These are phyloP conservation scores for Colletotrichum eleusines DNA, from an alignment of 2,329 filamentous ascomycete genomes.

Conservation along the genomic window DNA sequence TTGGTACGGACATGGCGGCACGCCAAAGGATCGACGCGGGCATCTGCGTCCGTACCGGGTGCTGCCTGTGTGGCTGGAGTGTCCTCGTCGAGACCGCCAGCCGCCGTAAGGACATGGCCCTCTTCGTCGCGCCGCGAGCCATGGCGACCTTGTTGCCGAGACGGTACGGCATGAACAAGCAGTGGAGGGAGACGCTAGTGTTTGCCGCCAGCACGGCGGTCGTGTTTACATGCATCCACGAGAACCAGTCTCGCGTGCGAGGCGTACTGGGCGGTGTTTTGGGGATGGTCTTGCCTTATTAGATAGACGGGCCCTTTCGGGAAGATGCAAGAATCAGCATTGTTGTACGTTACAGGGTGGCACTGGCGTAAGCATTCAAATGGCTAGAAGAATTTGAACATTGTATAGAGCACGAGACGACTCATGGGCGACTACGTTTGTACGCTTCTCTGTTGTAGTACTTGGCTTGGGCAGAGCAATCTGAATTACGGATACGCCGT, in stretches of 20 bases:
- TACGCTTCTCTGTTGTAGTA: constrained; percentile 3
- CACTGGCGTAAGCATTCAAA: not conserved
- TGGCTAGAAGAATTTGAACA: constrained; percentile 11
- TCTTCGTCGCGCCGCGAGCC: constrained; percentile 85
- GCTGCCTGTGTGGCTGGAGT: constrained; percentile 84
- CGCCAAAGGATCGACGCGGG: constrained; percentile 70
- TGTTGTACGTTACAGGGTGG: not conserved
- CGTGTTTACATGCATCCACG: constrained; percentile 75
- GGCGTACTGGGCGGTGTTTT: constrained; percentile 76
- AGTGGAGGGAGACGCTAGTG: constrained; percentile 74
- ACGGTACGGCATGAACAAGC: constrained; percentile 70
- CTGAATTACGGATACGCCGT: not conserved
- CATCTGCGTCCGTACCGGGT: constrained; percentile 78
- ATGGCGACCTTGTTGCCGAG: constrained; percentile 80
- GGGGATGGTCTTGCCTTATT: constrained; percentile 59
- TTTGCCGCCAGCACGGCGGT: constrained; percentile 78
- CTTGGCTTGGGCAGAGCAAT: constrained; percentile 3
- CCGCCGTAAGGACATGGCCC: constrained; percentile 78
- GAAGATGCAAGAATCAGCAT: not conserved
- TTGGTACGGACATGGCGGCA: constrained; percentile 64
- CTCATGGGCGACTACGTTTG: not conserved
- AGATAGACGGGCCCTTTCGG: constrained; percentile 19
- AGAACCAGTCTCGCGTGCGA: constrained; percentile 72
- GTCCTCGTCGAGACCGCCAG: constrained; percentile 77
- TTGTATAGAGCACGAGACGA: constrained; percentile 12